Evolutionary conservation across 129 eudicot genomes (phyloP), one percentile per base, ranked within the genome.

Genomic region (Flaveria robusta): DNA sequence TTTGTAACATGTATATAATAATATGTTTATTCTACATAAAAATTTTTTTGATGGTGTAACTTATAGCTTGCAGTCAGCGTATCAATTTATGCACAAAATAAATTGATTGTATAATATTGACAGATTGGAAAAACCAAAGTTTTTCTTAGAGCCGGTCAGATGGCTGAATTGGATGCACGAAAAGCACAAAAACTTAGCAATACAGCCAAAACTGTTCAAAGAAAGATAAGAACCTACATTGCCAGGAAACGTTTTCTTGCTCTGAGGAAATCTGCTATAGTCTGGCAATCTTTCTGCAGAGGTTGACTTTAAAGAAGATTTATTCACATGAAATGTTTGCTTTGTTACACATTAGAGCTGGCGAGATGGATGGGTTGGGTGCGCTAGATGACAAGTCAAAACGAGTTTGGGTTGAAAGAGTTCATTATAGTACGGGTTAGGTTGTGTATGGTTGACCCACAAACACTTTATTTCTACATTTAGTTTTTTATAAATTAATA

Each of bases 71-170:
- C 77, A 7, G 63, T 50, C 37, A 75, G 22, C 66, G 34, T 51
- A 20, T 14, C 60, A 80, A 73, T 23, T 43, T 20, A 26, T 75
- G 49, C 71, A 67, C 42, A 16, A 43, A 67, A 24, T 75, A 45
- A 59, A 15, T 62, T 83, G 71, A 41, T 8, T 72, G 19, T 49
- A 72, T 74, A 81, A 58, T 54, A 34, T 68, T 80, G 81, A 34
- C 91, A 94, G 97, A 89, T 86, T 52, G 99, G 99, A 29, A 94
- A 88, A 86, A 85, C 99, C 60, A 94, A 94, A 83, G 87, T 91
- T 72, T 94, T 94, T 47, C 77, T 94, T 56, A 87, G 99, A 88
- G 97, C 99, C 69, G 99, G 99, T 81, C 99, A 94, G 76, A 94
- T 94, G 99, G 97, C 97, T 63, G 99, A 89, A n/a, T 80, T 94